Conservation (phyloP, 352 stramenopile species). For the Pythium aphanidermatum region DNA sequence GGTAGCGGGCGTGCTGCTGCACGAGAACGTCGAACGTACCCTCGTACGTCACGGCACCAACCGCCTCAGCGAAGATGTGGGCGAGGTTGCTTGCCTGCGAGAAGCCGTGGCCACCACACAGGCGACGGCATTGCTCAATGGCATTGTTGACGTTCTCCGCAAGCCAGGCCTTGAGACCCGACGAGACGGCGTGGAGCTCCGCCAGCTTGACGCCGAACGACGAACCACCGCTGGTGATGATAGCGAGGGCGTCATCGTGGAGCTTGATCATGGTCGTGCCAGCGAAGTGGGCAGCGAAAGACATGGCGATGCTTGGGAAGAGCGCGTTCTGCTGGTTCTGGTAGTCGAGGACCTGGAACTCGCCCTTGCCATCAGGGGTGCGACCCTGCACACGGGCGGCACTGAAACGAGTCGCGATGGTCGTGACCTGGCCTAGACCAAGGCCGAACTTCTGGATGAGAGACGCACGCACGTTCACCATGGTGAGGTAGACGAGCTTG, state of each 20-base stretch:
- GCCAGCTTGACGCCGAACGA: constrained; percentile 36
- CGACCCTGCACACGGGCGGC: constrained; percentile 40
- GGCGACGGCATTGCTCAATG: constrained; percentile 37
- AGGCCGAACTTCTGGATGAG: constrained; percentile 19
- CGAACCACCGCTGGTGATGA: constrained; percentile 26
- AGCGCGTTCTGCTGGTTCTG: constrained; percentile 51
- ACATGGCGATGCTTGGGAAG: constrained; percentile 37
- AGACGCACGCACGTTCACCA: constrained; percentile 37
- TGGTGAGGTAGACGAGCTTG: constrained; percentile 61
- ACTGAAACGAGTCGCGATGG: constrained; percentile 53
- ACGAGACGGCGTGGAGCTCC: constrained; percentile 48
- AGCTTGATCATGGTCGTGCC: constrained; percentile 21
- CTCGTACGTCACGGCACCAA: constrained; percentile 55
- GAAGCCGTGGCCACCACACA: constrained; percentile 28
- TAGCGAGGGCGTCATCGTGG: constrained; percentile 27
- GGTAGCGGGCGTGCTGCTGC: constrained; percentile 53
- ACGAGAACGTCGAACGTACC: constrained; percentile 68
- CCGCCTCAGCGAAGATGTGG: constrained; percentile 33
- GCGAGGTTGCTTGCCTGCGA: constrained; percentile 19
- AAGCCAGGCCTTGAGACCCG: constrained; percentile 48
- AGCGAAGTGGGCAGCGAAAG: constrained; percentile 36
- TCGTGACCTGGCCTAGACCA: constrained; percentile 21
- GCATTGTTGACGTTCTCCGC: constrained; percentile 33
- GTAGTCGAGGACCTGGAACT: constrained; percentile 55
- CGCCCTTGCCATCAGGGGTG: constrained; percentile 29